Percentiles rank a stretch among this genome's conserved stretches.
phyloP scores from a whole-genome alignment of 2,329 filamentous ascomycete genomes.

The Aspergillus arachidicola region DNA sequence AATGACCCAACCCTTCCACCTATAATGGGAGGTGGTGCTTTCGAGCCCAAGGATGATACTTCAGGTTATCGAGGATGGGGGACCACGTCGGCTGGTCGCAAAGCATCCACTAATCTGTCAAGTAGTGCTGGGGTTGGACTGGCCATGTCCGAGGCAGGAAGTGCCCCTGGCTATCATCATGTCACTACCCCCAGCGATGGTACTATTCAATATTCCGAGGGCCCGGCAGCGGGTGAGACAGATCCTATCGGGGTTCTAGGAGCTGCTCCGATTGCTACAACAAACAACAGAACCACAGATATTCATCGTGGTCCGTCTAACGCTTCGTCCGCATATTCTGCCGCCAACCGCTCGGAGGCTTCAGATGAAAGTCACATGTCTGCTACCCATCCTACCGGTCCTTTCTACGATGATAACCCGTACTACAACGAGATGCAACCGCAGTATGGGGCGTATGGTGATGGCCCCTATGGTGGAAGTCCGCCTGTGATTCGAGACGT shows the following conservation, averaged over 20 bases:
- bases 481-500: slow-evolving; percentile 93
- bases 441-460: slow-evolving; percentile 57
- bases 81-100: slow-evolving; percentile 73
- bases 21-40: slow-evolving; percentile 51
- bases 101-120: slow-evolving; percentile 86
- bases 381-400: slow-evolving; percentile 47
- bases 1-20: slow-evolving; percentile 78
- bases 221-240: slow-evolving; percentile 66
- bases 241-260: slow-evolving; percentile 85
- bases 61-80: slow-evolving; percentile 93
- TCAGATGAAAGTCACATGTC: slow-evolving; percentile 59
- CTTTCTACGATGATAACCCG: slow-evolving; percentile 58
- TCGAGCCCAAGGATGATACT: slow-evolving; percentile 71
- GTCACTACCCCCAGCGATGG: slow-evolving; percentile 66
- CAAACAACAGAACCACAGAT: slow-evolving; percentile 64
- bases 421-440: slow-evolving; percentile 55
- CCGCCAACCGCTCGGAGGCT: slow-evolving; percentile 70
- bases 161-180: slow-evolving; percentile 55
- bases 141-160: slow-evolving; percentile 72
- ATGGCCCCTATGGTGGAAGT: slow-evolving; percentile 54
- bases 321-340: slow-evolving; percentile 93
- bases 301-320: slow-evolving; percentile 91
- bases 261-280: slow-evolving; percentile 61
- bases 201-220: slow-evolving; percentile 64
- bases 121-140: slow-evolving; percentile 63